Conservation (phyloP, 2,329 filamentous ascomycete genomes). For the Fusarium pininemorale region DNA sequence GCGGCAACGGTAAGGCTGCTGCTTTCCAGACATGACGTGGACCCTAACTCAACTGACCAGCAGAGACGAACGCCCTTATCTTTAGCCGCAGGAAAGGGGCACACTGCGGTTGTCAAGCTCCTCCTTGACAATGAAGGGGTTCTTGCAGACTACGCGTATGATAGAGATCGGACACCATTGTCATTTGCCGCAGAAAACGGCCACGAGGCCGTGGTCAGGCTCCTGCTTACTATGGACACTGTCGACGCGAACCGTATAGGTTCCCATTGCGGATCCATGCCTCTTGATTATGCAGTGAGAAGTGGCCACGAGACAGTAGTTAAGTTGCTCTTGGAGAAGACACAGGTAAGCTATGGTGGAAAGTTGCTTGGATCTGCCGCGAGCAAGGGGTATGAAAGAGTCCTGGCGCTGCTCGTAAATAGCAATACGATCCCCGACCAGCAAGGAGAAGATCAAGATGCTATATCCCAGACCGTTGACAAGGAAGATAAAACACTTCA, state of each 20-base stretch:
- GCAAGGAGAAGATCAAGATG: too few relatives aligned
- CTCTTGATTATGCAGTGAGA: fast-evolving
- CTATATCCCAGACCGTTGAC: too few relatives aligned
- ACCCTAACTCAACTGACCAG: neutral
- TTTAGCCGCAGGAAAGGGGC: neutral
- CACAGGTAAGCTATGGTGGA: fast-evolving
- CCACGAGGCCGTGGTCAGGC: neutral
- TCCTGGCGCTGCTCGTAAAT: too few relatives aligned
- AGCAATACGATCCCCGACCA: too few relatives aligned
- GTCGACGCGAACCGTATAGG: fast-evolving
- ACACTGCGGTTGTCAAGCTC: neutral
- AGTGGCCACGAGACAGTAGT: fast-evolving
- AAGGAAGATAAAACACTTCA: neutral
- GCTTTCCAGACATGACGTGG: neutral
- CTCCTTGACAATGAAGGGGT: neutral
- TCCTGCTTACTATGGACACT: fast-evolving
- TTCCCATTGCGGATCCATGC: fast-evolving
- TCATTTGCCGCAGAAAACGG: neutral
- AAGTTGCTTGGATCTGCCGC: neutral
- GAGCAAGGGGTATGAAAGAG: neutral
- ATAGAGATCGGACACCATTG: fast-evolving
- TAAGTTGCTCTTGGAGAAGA: fast-evolving
- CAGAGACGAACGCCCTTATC: neutral
- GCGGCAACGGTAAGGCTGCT: neutral
- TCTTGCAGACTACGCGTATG: fast-evolving